A percentile compares a stretch with the other conserved stretches of the same genome.
Conservation (phyloP, 164 flowering plant genomes). For the Echeveria elegans region DNA sequence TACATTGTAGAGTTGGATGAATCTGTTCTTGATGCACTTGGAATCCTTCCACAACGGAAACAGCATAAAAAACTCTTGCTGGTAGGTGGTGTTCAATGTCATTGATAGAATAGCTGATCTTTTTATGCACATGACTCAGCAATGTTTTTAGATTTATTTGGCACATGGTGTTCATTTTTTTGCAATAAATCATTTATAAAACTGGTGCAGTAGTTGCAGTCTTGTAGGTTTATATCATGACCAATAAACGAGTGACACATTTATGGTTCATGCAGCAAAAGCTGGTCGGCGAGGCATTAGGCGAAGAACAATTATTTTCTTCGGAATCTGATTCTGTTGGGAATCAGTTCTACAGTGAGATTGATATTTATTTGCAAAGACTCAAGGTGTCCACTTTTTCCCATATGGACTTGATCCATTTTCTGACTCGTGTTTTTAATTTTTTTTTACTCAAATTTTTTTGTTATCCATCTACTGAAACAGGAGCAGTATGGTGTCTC, state of each 20-base stretch:
- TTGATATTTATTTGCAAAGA: constrained; percentile 48
- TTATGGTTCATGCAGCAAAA: constrained; percentile 55
- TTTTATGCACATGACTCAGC: not conserved
- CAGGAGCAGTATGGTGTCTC: constrained; percentile 64
- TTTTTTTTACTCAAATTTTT: not conserved
- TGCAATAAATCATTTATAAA: not conserved
- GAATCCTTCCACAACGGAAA: constrained; percentile 93
- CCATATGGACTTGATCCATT: not conserved
- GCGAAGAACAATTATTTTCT: constrained; percentile 85
- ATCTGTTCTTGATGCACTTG: constrained; percentile 90
- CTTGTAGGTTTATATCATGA: not conserved
- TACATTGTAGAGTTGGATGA: constrained; percentile 72
- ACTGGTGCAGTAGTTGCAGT: not conserved
- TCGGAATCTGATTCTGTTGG: constrained; percentile 28
- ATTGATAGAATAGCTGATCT: not conserved
- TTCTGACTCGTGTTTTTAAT: not conserved
- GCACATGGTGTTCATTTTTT: not conserved
- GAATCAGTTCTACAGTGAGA: constrained; percentile 38
- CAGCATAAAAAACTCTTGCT: constrained; percentile 86
- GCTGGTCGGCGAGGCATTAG: constrained; percentile 81
- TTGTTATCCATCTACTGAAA: not conserved
- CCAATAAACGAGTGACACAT: not conserved
- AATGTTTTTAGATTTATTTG: not conserved
- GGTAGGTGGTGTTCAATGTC: constrained; percentile 33
- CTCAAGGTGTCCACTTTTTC: constrained; percentile 46